phyloP scores from a whole-genome alignment of 495 filamentous ascomycete species.

The Podospora sp. region DNA sequence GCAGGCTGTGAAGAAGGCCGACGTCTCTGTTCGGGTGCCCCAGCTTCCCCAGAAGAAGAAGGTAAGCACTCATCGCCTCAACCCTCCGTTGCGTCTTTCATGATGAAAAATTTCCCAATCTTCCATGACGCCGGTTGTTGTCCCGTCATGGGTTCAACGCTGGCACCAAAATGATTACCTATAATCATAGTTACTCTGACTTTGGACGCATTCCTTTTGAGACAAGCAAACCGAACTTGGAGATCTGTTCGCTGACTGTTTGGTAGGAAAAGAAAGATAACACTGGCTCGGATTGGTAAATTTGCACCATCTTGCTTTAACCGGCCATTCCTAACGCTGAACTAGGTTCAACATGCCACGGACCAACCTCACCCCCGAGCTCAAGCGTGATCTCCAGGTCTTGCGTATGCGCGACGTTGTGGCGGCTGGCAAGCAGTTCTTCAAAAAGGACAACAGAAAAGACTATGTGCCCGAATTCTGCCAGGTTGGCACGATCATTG shows the following conservation, averaged over 20 bases:
- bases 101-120: constrained; percentile 46
- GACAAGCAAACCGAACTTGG: constrained; percentile 14
- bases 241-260: constrained; percentile 26
- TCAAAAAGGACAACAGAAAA: constrained; percentile 76
- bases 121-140: constrained; percentile 48
- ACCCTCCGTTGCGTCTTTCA: constrained; percentile 20
- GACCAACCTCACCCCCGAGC: constrained; percentile 78
- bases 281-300: constrained; percentile 75
- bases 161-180: constrained; percentile 64
- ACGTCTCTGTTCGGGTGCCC: constrained; percentile 46
- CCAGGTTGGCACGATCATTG: constrained; percentile 84
- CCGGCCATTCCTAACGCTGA: neutral
- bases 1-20: constrained; percentile 32
- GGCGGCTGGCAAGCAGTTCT: constrained; percentile 80
- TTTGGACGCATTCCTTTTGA: constrained; percentile 27
- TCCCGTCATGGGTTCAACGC: constrained; percentile 49
- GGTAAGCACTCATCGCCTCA: constrained; percentile 33
- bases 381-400: constrained; percentile 85
- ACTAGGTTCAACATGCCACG: constrained; percentile 61
- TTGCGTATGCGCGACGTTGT: constrained; percentile 85
- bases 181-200: constrained; percentile 99
- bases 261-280: constrained; percentile 46
- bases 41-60: constrained; percentile 44
- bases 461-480: constrained; percentile 73
- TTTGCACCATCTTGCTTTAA: neutral